Evolutionary conservation across 1,139 yeast genomes (phyloP), one percentile per base, ranked within the genome.

Genomic region (Trichomonascaceae sp.): DNA sequence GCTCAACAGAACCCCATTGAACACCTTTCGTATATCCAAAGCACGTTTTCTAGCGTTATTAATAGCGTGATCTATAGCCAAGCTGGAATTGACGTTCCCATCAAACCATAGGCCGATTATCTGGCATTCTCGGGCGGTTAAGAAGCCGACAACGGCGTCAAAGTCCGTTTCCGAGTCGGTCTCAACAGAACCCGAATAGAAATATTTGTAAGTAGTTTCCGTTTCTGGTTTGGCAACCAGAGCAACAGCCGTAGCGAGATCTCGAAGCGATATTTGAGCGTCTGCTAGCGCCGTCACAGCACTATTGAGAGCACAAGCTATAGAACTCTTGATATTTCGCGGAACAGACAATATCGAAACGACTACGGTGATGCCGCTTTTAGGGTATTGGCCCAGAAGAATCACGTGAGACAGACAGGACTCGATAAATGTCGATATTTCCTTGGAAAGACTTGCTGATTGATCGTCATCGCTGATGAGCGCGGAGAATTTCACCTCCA

Each of bases 281-380:
- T 91, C 95, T 0, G 87, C 83, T 57, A 91, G 70, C 0, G 96
- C 96, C 55, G 88, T 68, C 7, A 87, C 79, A 1, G 86, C 76
- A 52, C 86, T 80, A 60, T 84, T 84, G 13, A 81, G 70, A 8
- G 74, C 71, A 9, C 74, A 72, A 0, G 75, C 68, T 20, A 68
- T 58, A 44, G 70, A 59, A 10, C 74, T 63, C 56, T 74, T 71
- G 50, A 58, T 50, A 24, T 74, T 70, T 12, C 63, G 59, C 13
- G 72, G 59, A 46, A 78, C 77, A 9, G 85, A 75, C 18, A 89
- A 73, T 2, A 89, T 74, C 46, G 86, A 81, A n/a, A 91, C 75
- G 62, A 84, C 85, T 22, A 93, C 76, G 64, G 85, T 95, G 53
- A 93, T 87, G 22, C 91, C 83, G 9, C 96, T 87, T 69, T 93